A percentile compares a stretch with the other conserved stretches of the same genome.
These are phyloP conservation scores for Harrya chromipes DNA, from an alignment of 768 basidiomycete genomes.

Conservation along the genomic window DNA sequence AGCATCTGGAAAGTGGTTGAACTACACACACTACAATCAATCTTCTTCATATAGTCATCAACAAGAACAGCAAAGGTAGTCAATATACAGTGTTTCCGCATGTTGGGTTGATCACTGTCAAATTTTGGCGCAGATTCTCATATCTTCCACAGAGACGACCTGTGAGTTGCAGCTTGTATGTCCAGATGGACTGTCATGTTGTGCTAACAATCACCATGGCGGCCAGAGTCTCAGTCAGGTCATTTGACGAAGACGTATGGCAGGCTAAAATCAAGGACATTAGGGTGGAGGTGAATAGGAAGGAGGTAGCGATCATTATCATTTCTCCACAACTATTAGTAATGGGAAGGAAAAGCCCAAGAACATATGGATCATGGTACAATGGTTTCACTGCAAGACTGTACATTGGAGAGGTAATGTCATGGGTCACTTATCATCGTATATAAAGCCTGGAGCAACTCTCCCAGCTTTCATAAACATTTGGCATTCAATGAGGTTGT, in stretches of 20 bases:
- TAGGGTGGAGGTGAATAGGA: not conserved
- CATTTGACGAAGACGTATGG: not conserved
- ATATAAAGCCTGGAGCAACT: not conserved
- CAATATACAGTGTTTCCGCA: too few relatives aligned
- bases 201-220: not conserved
- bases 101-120: not conserved
- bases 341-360: not conserved
- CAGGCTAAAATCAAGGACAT: slow-evolving; percentile 1
- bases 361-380: not conserved
- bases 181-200: not conserved
- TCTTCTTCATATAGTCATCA: too few relatives aligned
- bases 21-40: too few relatives aligned
- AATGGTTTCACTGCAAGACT: slow-evolving; percentile 4
- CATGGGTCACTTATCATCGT: not conserved
- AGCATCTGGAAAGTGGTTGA: too few relatives aligned
- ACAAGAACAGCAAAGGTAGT: too few relatives aligned
- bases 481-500: slow-evolving; percentile 1
- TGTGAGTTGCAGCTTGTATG: not conserved
- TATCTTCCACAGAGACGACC: not conserved
- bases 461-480: not conserved
- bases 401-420: not conserved
- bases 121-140: not conserved
- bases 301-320: not conserved
- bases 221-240: not conserved
- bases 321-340: not conserved